Conservation (phyloP, 2,329 filamentous ascomycete species). For the Lojkania enalia region DNA sequence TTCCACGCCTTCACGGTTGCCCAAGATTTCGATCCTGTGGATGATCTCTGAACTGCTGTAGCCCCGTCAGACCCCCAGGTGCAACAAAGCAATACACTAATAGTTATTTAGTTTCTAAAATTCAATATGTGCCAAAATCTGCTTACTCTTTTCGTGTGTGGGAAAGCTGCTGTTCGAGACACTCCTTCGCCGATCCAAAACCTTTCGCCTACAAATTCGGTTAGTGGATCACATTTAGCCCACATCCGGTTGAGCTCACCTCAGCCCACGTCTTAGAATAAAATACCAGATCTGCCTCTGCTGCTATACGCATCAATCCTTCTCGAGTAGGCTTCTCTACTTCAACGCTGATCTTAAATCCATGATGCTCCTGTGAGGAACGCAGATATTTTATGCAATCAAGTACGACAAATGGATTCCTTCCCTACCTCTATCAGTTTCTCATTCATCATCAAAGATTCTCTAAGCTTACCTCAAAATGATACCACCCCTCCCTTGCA, state of each 20-base stretch:
- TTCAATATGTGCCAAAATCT: background rate
- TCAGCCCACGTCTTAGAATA: slow-evolving; percentile 73
- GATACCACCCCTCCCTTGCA: slow-evolving; percentile 58
- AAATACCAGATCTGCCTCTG: slow-evolving; percentile 70
- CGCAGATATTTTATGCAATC: slow-evolving; percentile 63
- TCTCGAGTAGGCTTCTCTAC: slow-evolving; percentile 69
- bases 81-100: slow-evolving; percentile 56
- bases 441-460: too few relatives aligned
- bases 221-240: too few relatives aligned
- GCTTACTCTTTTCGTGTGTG: slow-evolving; percentile 52
- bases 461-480: slow-evolving; percentile 71
- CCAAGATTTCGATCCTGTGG: slow-evolving; percentile 10
- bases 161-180: slow-evolving; percentile 44
- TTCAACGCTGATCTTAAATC: slow-evolving; percentile 66
- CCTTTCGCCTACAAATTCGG: background rate
- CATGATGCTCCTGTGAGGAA: slow-evolving; percentile 39
- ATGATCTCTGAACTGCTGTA: slow-evolving; percentile 47
- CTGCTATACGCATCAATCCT: slow-evolving; percentile 63
- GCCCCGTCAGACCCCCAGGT: slow-evolving; percentile 64
- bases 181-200: slow-evolving; percentile 50
- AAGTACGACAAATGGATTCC: slow-evolving; percentile 64
- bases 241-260: slow-evolving; percentile 46
- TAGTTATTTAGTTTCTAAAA: background rate
- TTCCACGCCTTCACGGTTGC: slow-evolving; percentile 26
- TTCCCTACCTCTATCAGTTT: too few relatives aligned